Evolutionary conservation across 768 basidiomycete species (phyloP).

Genomic region (Auriscalpium vulgare): DNA sequence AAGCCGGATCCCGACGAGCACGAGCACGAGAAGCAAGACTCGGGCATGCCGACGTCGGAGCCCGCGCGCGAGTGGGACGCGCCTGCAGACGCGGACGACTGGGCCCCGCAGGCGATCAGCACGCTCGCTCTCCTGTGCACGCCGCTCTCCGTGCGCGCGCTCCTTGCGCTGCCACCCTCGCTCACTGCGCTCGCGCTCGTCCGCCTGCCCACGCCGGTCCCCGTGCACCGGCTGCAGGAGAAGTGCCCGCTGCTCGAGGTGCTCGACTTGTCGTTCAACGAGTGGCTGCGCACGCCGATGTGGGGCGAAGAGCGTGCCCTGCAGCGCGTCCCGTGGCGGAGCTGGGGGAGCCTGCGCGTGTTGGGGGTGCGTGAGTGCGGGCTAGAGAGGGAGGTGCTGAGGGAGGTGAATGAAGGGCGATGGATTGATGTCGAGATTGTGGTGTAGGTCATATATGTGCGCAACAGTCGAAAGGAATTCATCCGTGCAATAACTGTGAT

Average conservation of each 20-base stretch:
- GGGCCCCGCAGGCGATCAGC: conserved; percentile 23
- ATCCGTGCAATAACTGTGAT: too few species aligned
- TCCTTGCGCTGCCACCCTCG: conserved; percentile 53
- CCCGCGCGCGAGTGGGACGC: conserved; percentile 2
- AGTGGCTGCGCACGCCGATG: conserved; percentile 29
- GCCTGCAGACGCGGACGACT: not conserved
- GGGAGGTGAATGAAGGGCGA: conserved; percentile 47
- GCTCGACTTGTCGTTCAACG: conserved; percentile 64
- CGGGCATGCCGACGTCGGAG: not conserved
- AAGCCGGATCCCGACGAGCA: not conserved
- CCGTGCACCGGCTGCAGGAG: conserved; percentile 49
- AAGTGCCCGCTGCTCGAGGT: conserved; percentile 54
- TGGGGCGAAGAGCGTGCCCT: conserved; percentile 29
- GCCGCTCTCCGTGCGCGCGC: conserved; percentile 32
- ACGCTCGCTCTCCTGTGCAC: conserved; percentile 46
- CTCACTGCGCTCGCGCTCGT: conserved; percentile 56
- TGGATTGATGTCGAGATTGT: conserved; percentile 59
- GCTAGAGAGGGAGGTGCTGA: conserved; percentile 33
- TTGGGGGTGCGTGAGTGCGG: conserved; percentile 51
- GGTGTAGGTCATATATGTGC: conserved; percentile 16
- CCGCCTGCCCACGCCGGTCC: conserved; percentile 37
- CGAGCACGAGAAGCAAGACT: not conserved
- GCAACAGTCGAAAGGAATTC: too few species aligned
- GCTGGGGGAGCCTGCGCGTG: conserved; percentile 44
- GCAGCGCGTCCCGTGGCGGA: conserved; percentile 49